phyloP scores from a whole-genome alignment of 495 filamentous ascomycete genomes.

The Penicillium flavigenum region DNA sequence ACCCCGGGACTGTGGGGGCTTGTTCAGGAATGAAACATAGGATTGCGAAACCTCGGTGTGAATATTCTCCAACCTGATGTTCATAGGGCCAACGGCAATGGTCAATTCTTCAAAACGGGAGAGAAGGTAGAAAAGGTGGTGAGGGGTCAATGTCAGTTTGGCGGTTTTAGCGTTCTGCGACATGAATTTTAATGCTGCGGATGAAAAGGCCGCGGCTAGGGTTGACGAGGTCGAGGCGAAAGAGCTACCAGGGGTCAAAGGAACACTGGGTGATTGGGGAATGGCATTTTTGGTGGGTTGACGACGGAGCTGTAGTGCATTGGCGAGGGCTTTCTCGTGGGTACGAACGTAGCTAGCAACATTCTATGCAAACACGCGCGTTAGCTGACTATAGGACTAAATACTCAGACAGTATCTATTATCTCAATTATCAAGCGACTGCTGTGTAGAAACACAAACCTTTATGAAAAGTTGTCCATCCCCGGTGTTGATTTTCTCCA shows the following conservation, averaged over 20 bases:
- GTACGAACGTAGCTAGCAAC: constrained; percentile 93
- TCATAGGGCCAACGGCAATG: constrained; percentile 92
- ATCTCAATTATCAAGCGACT: not conserved
- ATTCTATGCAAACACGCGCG: constrained; percentile 56
- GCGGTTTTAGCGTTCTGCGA: constrained; percentile 82
- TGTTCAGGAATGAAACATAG: constrained; percentile 93
- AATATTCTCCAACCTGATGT: constrained; percentile 89
- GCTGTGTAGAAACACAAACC: constrained; percentile 44
- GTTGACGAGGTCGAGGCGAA: constrained; percentile 66
- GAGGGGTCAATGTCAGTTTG: constrained; percentile 91
- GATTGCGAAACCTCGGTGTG: constrained; percentile 81
- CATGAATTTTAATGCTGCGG: constrained; percentile 78
- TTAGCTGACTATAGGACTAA: constrained; percentile 1
- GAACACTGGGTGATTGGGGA: constrained; percentile 45
- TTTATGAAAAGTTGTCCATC: constrained; percentile 90
- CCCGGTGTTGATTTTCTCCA: constrained; percentile 63
- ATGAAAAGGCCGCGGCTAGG: constrained; percentile 79
- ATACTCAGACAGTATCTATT: not conserved
- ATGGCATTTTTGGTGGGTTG: constrained; percentile 63
- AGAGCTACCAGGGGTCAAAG: constrained; percentile 53
- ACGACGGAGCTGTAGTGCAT: constrained; percentile 81
- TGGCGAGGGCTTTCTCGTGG: constrained; percentile 95
- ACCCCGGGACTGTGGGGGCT: constrained; percentile 68
- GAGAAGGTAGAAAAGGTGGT: constrained; percentile 94
- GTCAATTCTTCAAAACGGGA: constrained; percentile 91